phyloP scores from a whole-genome alignment of 1,284 basidiomycete species.

The Heterobasidion annosum region DNA sequence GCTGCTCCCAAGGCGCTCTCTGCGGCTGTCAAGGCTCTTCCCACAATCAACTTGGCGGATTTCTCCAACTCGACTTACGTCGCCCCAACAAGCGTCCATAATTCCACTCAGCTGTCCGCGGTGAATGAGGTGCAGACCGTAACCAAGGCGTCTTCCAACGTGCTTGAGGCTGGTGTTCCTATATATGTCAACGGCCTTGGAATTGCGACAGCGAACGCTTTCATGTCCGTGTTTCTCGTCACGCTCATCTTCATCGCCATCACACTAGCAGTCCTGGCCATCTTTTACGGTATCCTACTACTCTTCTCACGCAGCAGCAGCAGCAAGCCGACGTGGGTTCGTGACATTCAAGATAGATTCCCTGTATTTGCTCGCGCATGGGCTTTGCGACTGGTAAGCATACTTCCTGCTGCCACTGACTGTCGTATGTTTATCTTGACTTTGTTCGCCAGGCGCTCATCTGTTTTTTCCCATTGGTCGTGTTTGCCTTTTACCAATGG shows the following conservation, averaged over 20 bases:
- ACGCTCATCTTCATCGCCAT: slow-evolving; percentile 58
- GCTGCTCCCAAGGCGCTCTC: not conserved
- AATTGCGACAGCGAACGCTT: slow-evolving; percentile 75
- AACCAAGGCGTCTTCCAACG: slow-evolving; percentile 50
- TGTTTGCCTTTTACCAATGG: slow-evolving; percentile 86
- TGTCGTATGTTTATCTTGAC: not conserved
- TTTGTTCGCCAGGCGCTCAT: slow-evolving; percentile 47
- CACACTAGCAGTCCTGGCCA: slow-evolving; percentile 35
- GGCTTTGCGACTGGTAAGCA: slow-evolving; percentile 48
- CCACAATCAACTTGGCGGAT: slow-evolving; percentile 13
- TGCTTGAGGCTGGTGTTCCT: slow-evolving; percentile 73
- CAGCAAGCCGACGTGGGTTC: slow-evolving; percentile 13
- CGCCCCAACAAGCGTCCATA: not conserved
- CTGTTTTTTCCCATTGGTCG: slow-evolving; percentile 57
- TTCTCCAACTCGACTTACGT: slow-evolving; percentile 4
- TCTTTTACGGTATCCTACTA: slow-evolving; percentile 39
- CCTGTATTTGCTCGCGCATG: slow-evolving; percentile 44
- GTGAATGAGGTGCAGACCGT: slow-evolving; percentile 53
- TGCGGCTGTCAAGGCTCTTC: slow-evolving; percentile 7
- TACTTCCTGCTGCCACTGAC: slow-evolving; percentile 5
- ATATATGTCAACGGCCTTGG: slow-evolving; percentile 70
- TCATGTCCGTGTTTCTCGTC: slow-evolving; percentile 74
- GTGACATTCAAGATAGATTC: slow-evolving; percentile 30
- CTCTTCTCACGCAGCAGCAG: slow-evolving; percentile 21
- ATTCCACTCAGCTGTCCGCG: slow-evolving; percentile 2